Base-by-base conservation (phyloP, 2,329 filamentous ascomycete species). In the Trichoderma simmonsii region DNA sequence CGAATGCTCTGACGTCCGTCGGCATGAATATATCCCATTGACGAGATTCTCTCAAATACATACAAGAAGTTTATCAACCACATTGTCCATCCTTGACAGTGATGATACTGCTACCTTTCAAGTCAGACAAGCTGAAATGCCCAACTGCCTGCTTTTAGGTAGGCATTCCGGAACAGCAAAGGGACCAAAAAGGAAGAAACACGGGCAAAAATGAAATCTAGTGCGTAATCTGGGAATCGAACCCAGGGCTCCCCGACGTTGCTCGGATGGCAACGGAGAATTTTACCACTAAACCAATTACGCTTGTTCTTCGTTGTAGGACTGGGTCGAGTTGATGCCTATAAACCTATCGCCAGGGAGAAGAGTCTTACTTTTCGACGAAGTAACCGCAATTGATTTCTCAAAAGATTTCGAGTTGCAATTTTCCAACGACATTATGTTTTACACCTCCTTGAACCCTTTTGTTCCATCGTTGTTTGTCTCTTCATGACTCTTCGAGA, bases 261-360 rank as follows among this genome's bases (percentile, higher is more conserved):
- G 70, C 60, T 56, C 70, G 70, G 57, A 72, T 72, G 70, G 70
- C 70, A 72, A 72, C 70, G 70, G 70, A 72, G 70, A 72, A 72
- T 72, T 72, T 72, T 72, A 72, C 70, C 70, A 72, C 70, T 72
- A 72, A 72, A 72, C 70, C 70, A 72, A 72, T 72, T 72, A 72
- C 70, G 70, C 70, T 69, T 62, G 21, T 21, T 62, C 8, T 70
- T 59, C 1, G 36, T 61, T 61, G 56, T 8, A 3, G 1, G 1
- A 3, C 1, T 5, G 1, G 1, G 1, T n/a, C 21, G 3, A 5
- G 21, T n/a, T 14, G 11, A 8, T 26, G 0, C 0, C 2, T 14
- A 68, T 60, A 60, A 51, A 51, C 1, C 26, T 51, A 48, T 14
- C 4, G 2, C 7, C 1, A 3, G 1, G 4, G 1, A 4, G 11